Evolutionary conservation across 164 flowering plant genomes (phyloP), one percentile per base, ranked within the genome.

Genomic region (Vitis cinerea): DNA sequence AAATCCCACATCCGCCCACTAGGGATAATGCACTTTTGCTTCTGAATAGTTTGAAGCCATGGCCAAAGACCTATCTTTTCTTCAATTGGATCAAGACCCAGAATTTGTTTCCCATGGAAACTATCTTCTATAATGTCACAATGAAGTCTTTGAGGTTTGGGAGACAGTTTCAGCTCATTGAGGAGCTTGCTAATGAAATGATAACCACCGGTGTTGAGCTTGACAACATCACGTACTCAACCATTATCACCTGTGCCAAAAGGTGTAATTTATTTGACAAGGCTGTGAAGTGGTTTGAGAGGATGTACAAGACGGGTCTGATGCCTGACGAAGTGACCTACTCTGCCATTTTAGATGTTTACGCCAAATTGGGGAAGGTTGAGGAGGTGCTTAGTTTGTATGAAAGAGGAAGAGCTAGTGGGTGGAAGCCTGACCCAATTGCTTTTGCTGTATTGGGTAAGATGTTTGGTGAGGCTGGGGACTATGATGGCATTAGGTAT

Each of bases 301-400:
- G 86, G 76, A 93, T 95, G 97, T 93, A 93, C 67, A 84, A 81
- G 64, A 90, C 93, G 37, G 97, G 97, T 31, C 68, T 90, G 70
- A 88, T 91, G 93, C 99, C 99, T 61, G 99, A 92, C 79, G 98
- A 95, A 78, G 97, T 95, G 10, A 95, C 98, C 23, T 95, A 91
- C 64, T 95, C 96, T 59, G 94, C 93, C 63, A 74, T 91, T 64
- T 72, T 95, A 58, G 98, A 95, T 83, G 96, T 93, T 62, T 95
- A 91, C 86, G 96, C 92, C 3, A 85, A 84, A 65, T 69, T 88
- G 70, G 93, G 94, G 56, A 93, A 85, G 72, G 92, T 89, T 58
- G 97, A 89, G 84, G 95, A 95, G 75, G 99, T 84, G 29, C 65
- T 90, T 81, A 89, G 86, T 73, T 84, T 95, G 86, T 95, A 91